Percentiles rank a stretch among this genome's conserved stretches.
Evolutionary conservation across 495 filamentous ascomycete species (phyloP).

Genomic region (Ascobolus immersus): DNA sequence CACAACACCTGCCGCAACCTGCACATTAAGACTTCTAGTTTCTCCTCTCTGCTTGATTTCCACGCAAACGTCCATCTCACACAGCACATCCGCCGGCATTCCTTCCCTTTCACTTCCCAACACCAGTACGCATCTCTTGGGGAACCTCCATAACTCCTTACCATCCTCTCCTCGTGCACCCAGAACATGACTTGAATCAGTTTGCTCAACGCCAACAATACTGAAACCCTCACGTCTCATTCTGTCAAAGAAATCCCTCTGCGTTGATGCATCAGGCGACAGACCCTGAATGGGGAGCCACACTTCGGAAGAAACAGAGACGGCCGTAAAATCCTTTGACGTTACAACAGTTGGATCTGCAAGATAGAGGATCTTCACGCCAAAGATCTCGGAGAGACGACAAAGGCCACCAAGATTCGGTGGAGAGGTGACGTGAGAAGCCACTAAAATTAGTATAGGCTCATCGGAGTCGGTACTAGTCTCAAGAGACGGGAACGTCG

Average conservation of each 20-base stretch:
- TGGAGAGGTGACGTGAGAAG: slow-evolving; percentile 24
- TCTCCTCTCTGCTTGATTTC: slow-evolving; percentile 24
- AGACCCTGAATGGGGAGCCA: slow-evolving; percentile 22
- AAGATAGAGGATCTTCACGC: slow-evolving; percentile 18
- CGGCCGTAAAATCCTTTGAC: slow-evolving; percentile 19
- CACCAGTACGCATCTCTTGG: slow-evolving; percentile 20
- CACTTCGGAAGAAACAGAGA: slow-evolving; percentile 20
- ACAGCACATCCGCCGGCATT: slow-evolving; percentile 20
- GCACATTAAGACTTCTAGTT: slow-evolving; percentile 28
- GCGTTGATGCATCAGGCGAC: slow-evolving; percentile 11
- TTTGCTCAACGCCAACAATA: slow-evolving; percentile 26
- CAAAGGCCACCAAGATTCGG: slow-evolving; percentile 25
- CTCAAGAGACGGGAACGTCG: slow-evolving; percentile 1
- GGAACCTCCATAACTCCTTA: slow-evolving; percentile 12
- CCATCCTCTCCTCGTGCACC: slow-evolving; percentile 6
- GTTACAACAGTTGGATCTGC: slow-evolving; percentile 11
- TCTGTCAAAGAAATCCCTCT: slow-evolving; percentile 13
- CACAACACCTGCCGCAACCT: slow-evolving; percentile 24
- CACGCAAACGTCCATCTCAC: slow-evolving; percentile 22
- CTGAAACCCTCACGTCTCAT: slow-evolving; percentile 19
- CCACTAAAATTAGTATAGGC: slow-evolving; percentile 19
- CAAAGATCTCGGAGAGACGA: slow-evolving; percentile 25
- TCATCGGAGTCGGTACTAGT: slow-evolving; percentile 1
- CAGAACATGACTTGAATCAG: slow-evolving; percentile 20
- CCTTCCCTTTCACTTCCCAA: slow-evolving; percentile 25